Evolutionary conservation across 768 basidiomycete genomes (phyloP).

Genomic region (Xanthoconium purpureum): DNA sequence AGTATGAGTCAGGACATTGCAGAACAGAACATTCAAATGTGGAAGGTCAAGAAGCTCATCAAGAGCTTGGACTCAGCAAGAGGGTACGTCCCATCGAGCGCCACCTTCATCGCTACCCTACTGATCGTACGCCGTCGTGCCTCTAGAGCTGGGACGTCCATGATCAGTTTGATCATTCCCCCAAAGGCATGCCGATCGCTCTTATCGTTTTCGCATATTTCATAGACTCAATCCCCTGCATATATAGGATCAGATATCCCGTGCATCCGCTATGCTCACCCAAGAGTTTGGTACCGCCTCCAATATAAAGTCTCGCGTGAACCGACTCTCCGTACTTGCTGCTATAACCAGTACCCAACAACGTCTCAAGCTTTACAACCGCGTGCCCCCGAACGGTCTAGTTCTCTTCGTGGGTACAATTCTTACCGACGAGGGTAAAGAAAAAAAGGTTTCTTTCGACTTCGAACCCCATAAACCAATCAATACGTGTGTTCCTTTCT

Average conservation of each 20-base stretch:
- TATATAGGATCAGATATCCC: slow-evolving; percentile 85
- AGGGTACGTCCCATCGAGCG: slow-evolving; percentile 25
- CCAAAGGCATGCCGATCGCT: slow-evolving; percentile 62
- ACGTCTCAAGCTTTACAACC: slow-evolving; percentile 92
- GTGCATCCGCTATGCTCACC: slow-evolving; percentile 92
- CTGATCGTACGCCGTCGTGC: slow-evolving; percentile 24
- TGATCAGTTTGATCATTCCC: slow-evolving; percentile 97
- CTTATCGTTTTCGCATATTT: slow-evolving; percentile 3
- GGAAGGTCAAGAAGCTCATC: slow-evolving; percentile 99
- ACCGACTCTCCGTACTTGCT: slow-evolving; percentile 93
- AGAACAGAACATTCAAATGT: slow-evolving; percentile 96
- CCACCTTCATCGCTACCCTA: background rate
- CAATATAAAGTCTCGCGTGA: slow-evolving; percentile 99
- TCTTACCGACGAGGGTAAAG: slow-evolving; percentile 97
- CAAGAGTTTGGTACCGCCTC: slow-evolving; percentile 99
- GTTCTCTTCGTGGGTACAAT: slow-evolving; percentile 98
- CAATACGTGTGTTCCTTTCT: slow-evolving; percentile 71
- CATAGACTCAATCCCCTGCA: background rate
- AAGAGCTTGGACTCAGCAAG: slow-evolving; percentile 91
- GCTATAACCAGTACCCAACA: slow-evolving; percentile 99
- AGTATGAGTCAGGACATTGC: slow-evolving; percentile 81
- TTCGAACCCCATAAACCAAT: slow-evolving; percentile 99
- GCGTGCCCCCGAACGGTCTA: slow-evolving; percentile 94
- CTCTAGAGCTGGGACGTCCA: slow-evolving; percentile 87
- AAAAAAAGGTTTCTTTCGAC: slow-evolving; percentile 98